A percentile compares a stretch with the other conserved stretches of the same genome.
Evolutionary conservation across 2,329 filamentous ascomycete species (phyloP).

Genomic region (Aspergillus pseudotamarii): DNA sequence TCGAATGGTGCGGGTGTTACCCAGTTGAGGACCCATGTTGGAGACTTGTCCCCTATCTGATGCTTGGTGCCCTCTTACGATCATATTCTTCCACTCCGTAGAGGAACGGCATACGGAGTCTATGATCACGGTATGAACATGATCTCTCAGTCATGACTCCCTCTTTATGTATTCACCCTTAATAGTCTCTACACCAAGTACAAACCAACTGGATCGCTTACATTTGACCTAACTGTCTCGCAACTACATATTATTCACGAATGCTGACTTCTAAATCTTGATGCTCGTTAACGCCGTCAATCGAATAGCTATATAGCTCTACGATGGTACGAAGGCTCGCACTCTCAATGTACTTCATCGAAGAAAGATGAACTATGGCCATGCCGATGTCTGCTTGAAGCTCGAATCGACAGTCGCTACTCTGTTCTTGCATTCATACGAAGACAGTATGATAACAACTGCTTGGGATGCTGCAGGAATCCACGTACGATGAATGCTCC

Average conservation of each 20-base stretch:
- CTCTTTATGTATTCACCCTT: neutral
- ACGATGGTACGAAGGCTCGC: no score
- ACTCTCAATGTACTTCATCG: neutral
- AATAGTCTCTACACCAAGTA: neutral
- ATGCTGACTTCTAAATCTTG: no score
- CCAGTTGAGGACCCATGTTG: neutral
- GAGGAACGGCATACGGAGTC: neutral
- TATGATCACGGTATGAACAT: neutral
- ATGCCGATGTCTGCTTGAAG: neutral
- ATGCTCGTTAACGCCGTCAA: no score
- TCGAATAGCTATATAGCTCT: no score
- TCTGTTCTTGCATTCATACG: neutral
- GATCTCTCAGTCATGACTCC: neutral
- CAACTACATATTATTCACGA: no score
- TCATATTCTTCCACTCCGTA: neutral
- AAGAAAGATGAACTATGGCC: neutral
- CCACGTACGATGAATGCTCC: constrained; percentile 27
- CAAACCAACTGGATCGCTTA: neutral
- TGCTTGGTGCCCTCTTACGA: neutral
- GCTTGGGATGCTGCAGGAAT: constrained; percentile 27
- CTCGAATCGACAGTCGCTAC: neutral
- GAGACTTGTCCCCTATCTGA: neutral
- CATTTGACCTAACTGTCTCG: neutral
- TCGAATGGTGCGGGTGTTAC: neutral
- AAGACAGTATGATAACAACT: constrained; percentile 30